Percentiles rank a stretch among this genome's conserved stretches.
These are phyloP conservation scores for Didymosphaeria variabile DNA, from an alignment of 2,329 filamentous ascomycete genomes.

Conservation along the genomic window DNA sequence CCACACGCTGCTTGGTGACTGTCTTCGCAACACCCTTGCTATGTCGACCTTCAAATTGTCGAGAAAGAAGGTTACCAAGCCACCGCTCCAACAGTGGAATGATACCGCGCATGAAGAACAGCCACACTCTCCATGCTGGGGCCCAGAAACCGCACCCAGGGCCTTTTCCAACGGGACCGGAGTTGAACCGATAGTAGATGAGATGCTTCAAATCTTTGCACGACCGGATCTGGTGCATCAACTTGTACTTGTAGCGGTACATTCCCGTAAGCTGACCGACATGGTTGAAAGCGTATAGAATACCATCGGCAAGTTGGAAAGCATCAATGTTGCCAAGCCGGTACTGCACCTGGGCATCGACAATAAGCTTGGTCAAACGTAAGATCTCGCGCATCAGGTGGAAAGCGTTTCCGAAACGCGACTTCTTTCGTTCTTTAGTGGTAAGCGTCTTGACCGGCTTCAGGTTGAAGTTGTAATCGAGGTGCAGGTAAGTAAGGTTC, in stretches of 20 bases:
- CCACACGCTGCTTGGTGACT: constrained; percentile 97
- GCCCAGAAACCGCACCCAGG: constrained; percentile 99
- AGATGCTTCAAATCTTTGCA: constrained; percentile 99
- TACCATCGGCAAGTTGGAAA: constrained; percentile 97
- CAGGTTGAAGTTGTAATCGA: constrained; percentile 99
- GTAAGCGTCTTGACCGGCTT: constrained; percentile 99
- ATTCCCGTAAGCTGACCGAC: constrained; percentile 98
- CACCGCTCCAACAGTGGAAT: constrained; percentile 96
- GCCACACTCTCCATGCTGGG: constrained; percentile 97
- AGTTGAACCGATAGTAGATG: constrained; percentile 99
- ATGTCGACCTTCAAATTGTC: constrained; percentile 97
- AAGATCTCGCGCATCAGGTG: constrained; percentile 98
- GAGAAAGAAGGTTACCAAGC: constrained; percentile 94
- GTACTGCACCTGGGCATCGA: constrained; percentile 98
- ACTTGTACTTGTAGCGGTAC: constrained; percentile 99
- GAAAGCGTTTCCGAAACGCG: constrained; percentile 97
- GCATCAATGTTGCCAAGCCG: constrained; percentile 97
- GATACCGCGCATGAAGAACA: constrained; percentile 99
- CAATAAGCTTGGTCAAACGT: constrained; percentile 94
- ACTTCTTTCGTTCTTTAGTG: constrained; percentile 99
- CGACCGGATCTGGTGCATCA: constrained; percentile 99
- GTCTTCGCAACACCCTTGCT: constrained; percentile 99
- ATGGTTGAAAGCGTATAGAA: constrained; percentile 99
- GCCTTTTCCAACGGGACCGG: constrained; percentile 93
- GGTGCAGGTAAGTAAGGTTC: constrained; percentile 96